A percentile compares a stretch with the other conserved stretches of the same genome.
phyloP scores from a whole-genome alignment of 2,329 filamentous ascomycete species.

The Iodosphaeria phyllophila region DNA sequence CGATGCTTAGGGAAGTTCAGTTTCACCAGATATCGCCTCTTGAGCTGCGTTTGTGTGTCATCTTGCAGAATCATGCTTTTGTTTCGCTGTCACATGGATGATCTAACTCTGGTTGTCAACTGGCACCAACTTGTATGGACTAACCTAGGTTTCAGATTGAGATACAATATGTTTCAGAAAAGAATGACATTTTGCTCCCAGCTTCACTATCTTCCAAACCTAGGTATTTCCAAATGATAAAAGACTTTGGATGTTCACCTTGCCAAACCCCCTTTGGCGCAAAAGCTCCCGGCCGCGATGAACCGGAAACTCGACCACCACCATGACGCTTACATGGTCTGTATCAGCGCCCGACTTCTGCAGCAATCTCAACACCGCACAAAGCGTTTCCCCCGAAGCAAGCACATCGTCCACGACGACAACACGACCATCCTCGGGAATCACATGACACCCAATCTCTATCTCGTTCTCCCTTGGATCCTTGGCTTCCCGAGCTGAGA shows the following conservation, averaged over 20 bases:
- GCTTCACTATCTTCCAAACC: too few relatives aligned
- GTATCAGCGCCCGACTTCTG: slow-evolving; percentile 18
- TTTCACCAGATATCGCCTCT: too few relatives aligned
- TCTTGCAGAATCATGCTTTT: too few relatives aligned
- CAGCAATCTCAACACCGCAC: slow-evolving; percentile 30
- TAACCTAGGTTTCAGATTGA: too few relatives aligned
- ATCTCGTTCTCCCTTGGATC: slow-evolving; percentile 18
- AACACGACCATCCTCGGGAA: slow-evolving; percentile 17
- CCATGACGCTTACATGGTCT: slow-evolving; percentile 26
- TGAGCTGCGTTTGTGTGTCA: too few relatives aligned
- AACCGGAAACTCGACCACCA: slow-evolving; percentile 36
- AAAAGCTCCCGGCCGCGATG: slow-evolving; percentile 31
- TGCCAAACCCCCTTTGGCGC: slow-evolving; percentile 26
- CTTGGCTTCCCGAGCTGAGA: slow-evolving; percentile 18
- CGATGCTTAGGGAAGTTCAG: too few relatives aligned
- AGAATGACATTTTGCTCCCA: too few relatives aligned
- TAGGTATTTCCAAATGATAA: slow-evolving; percentile 27
- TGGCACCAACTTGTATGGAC: too few relatives aligned
- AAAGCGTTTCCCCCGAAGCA: slow-evolving; percentile 33
- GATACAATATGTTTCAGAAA: too few relatives aligned
- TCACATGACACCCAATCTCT: slow-evolving; percentile 26
- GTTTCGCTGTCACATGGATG: too few relatives aligned
- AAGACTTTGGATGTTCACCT: slow-evolving; percentile 29
- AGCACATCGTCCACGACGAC: slow-evolving; percentile 44
- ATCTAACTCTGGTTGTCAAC: too few relatives aligned